phyloP scores from a whole-genome alignment of 495 filamentous ascomycete genomes.

The Xylaria bambusicola region DNA sequence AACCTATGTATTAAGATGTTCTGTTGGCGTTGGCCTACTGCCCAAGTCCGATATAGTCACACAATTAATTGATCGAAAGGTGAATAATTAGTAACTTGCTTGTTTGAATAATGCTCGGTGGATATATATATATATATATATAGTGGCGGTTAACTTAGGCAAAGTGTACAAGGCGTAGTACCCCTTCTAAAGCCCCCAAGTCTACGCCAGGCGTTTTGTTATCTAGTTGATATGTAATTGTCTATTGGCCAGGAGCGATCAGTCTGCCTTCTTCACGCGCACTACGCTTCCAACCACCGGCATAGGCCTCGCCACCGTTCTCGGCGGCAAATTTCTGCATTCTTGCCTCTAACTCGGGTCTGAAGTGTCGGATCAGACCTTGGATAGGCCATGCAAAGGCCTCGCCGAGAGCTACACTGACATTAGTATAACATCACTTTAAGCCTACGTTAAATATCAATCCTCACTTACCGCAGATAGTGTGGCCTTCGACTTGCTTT shows the following conservation, averaged over 20 bases:
- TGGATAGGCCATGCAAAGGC: conserved; percentile 98
- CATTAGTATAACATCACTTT: conserved; percentile 12
- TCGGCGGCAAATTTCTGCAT: conserved; percentile 74
- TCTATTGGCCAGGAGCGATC: conserved; percentile 83
- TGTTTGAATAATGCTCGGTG: conserved; percentile 1
- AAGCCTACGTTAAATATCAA: neutral
- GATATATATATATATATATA: conserved; percentile 21
- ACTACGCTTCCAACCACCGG: conserved; percentile 86
- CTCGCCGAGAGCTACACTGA: conserved; percentile 73
- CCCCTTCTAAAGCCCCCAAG: conserved; percentile 11
- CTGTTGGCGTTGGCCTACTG: too few species aligned
- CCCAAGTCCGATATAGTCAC: too few species aligned
- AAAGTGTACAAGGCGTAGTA: conserved; percentile 21
- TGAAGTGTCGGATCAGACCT: conserved; percentile 95
- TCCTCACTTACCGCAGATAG: conserved; percentile 76
- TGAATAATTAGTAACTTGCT: conserved; percentile 6
- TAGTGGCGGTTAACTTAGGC: conserved; percentile 10
- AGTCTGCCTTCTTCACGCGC: conserved; percentile 75
- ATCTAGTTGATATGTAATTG: conserved; percentile 5
- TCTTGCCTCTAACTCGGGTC: conserved; percentile 88
- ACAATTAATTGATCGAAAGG: too few species aligned
- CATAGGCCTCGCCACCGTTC: conserved; percentile 64
- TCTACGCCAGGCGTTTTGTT: conserved; percentile 11
- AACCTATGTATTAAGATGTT: too few species aligned
- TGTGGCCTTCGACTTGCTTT: conserved; percentile 98